Evolutionary conservation across 1,284 basidiomycete species (phyloP), one percentile per base, ranked within the genome.

Genomic region (Cutaneotrichosporon sp.): DNA sequence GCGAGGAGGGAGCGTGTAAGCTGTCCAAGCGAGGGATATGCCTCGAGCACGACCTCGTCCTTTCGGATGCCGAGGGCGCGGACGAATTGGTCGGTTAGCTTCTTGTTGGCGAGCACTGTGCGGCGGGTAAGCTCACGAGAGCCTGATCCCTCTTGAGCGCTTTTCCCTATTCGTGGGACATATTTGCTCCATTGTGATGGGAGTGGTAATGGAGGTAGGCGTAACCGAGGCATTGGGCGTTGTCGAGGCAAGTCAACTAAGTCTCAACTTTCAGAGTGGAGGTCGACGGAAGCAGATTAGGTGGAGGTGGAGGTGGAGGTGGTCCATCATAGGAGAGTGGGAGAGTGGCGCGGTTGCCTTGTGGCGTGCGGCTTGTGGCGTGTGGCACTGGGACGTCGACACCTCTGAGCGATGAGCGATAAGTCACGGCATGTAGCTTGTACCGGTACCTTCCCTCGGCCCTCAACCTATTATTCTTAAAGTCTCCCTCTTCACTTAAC

Each of bases 11-110:
- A 65, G 30, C 78, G 65, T 0, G 76, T 77, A 22, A 76, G 42
- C 10, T 42, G 46, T 10, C 78, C 78, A 0, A 62, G 53, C 4
- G 73, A 72, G 11, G 66, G 38, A 62, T 73, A 78, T 0, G 68
- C 66, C 22, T 80, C 78, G 7, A 80, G 58, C 3, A 80, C 64
- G 2, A 80, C 69, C 61, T 80, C 76, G 49, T 67, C 64, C 21
- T 66, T 18, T 5, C 73, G 64, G 2, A 78, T 49, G 1, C 67
- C 62, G 2, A 80, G 65, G 2, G 73, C 66, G 34, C 70, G 70
- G 16, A 76, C 76, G 52, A 76, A 76, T n/a, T 69, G 40, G 65
- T 78, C 71, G 11, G 62, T 52, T 4, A 75, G 51, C 1, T 60
- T 34, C 7, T 60, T 66, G 61, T 65, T 72, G 11, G 72, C 67